These are phyloP conservation scores for Trichoderma sp. DNA, from an alignment of 2,329 filamentous ascomycete genomes.

Conservation along the genomic window DNA sequence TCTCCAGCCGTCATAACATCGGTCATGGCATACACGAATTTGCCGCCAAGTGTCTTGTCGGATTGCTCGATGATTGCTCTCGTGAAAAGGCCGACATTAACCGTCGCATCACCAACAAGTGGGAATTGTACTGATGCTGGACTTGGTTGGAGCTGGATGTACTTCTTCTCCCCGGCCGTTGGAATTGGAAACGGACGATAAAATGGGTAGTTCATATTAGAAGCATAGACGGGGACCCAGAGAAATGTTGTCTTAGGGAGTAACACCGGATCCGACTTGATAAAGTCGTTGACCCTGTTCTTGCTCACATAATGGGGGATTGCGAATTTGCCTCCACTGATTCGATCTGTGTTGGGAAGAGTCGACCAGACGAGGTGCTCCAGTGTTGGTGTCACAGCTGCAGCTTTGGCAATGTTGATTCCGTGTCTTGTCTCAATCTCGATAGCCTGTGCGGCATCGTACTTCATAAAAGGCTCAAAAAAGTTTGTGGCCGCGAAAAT, in stretches of 20 bases:
- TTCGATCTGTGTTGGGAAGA: background rate
- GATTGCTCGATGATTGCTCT: background rate
- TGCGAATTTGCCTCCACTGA: background rate
- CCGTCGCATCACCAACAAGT: background rate
- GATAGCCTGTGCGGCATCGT: background rate
- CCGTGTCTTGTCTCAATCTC: constrained; percentile 26
- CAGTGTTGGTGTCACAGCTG: background rate
- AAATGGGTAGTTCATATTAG: background rate
- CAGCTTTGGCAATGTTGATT: background rate
- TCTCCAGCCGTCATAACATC: background rate
- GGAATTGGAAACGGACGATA: background rate
- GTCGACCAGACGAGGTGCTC: background rate
- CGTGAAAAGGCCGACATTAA: background rate
- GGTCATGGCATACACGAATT: background rate
- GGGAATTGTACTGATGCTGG: no score
- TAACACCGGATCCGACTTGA: background rate
- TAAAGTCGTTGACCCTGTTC: background rate
- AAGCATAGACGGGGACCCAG: background rate
- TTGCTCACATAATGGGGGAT: background rate
- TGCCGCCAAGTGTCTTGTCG: background rate
- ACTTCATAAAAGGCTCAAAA: background rate
- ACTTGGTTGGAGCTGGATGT: background rate
- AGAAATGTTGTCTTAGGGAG: background rate
- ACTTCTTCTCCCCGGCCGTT: background rate
- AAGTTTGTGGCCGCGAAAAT: background rate